phyloP scores from a whole-genome alignment of 2,329 filamentous ascomycete species.

The Lasiodiplodia gonubiensis region DNA sequence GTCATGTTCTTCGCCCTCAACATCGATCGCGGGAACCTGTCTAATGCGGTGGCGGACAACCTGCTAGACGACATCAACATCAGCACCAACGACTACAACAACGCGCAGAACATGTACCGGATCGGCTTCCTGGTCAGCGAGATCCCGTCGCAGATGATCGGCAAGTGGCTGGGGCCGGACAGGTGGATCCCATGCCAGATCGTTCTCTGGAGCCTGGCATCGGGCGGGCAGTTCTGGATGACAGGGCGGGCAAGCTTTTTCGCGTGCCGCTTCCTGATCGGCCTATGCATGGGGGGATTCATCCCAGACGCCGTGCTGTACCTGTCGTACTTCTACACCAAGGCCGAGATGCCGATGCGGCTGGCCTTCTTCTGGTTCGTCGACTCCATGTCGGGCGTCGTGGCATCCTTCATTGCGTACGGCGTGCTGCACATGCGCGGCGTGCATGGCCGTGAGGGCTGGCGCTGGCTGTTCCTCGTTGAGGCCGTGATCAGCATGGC shows the following conservation, averaged over 20 bases:
- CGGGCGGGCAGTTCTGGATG: slow-evolving; percentile 51
- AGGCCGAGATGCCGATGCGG: slow-evolving; percentile 65
- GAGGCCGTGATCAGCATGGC: slow-evolving; percentile 63
- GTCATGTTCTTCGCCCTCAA: slow-evolving; percentile 62
- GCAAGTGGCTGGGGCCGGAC: slow-evolving; percentile 53
- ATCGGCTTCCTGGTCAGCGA: slow-evolving; percentile 71
- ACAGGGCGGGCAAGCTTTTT: slow-evolving; percentile 42
- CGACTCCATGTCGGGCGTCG: slow-evolving; percentile 63
- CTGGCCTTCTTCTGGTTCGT: slow-evolving; percentile 73
- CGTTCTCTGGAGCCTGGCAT: slow-evolving; percentile 64
- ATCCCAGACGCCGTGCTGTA: slow-evolving; percentile 70
- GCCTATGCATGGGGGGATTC: slow-evolving; percentile 61
- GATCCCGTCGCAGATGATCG: slow-evolving; percentile 53
- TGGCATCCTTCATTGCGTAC: slow-evolving; percentile 53
- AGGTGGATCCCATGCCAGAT: slow-evolving; percentile 67
- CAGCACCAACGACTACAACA: slow-evolving; percentile 48
- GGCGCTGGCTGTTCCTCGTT: slow-evolving; percentile 69
- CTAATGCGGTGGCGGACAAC: slow-evolving; percentile 45
- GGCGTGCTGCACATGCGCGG: slow-evolving; percentile 67
- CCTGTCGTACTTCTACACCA: slow-evolving; percentile 66
- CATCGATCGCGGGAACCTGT: slow-evolving; percentile 57
- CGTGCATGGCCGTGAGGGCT: slow-evolving; percentile 61
- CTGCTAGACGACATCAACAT: slow-evolving; percentile 40
- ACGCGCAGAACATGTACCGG: slow-evolving; percentile 67
- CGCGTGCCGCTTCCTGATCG: slow-evolving; percentile 48